A percentile compares a stretch with the other conserved stretches of the same genome.
phyloP scores from a whole-genome alignment of 495 filamentous ascomycete genomes.

The Xylaria sp. region DNA sequence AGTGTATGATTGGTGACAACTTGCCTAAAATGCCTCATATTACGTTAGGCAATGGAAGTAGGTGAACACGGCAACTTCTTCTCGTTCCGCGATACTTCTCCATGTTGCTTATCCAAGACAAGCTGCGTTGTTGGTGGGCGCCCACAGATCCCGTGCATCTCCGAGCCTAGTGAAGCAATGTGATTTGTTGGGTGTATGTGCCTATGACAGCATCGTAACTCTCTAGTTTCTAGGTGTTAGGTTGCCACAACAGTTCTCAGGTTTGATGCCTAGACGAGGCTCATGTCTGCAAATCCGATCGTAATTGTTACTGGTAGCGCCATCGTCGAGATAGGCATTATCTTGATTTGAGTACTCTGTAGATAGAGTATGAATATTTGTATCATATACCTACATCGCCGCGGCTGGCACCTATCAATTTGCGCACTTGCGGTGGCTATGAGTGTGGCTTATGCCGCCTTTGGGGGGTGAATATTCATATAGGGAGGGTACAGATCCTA shows the following conservation, averaged over 20 bases:
- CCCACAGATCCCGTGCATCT: not conserved
- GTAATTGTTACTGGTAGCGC: not conserved
- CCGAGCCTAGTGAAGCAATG: not conserved
- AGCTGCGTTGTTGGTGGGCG: not conserved
- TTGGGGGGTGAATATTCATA: too few species aligned
- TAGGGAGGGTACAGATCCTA: too few species aligned
- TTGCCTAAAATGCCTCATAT: constrained; percentile 2
- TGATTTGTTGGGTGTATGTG: not conserved
- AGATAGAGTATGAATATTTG: not conserved
- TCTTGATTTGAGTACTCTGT: not conserved
- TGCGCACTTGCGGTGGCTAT: not conserved
- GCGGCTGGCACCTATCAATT: not conserved
- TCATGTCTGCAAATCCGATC: not conserved
- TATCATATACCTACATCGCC: too few species aligned
- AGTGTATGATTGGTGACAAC: not conserved
- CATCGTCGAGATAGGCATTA: not conserved
- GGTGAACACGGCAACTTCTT: not conserved
- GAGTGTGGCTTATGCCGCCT: not conserved
- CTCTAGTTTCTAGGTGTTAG: not conserved
- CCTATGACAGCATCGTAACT: not conserved
- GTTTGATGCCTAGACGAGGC: not conserved
- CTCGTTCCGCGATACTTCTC: not conserved
- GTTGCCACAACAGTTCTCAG: not conserved
- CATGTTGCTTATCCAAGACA: not conserved
- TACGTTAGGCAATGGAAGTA: not conserved